phyloP scores from a whole-genome alignment of 1,284 basidiomycete genomes.

The Phellinidium pouzarii region DNA sequence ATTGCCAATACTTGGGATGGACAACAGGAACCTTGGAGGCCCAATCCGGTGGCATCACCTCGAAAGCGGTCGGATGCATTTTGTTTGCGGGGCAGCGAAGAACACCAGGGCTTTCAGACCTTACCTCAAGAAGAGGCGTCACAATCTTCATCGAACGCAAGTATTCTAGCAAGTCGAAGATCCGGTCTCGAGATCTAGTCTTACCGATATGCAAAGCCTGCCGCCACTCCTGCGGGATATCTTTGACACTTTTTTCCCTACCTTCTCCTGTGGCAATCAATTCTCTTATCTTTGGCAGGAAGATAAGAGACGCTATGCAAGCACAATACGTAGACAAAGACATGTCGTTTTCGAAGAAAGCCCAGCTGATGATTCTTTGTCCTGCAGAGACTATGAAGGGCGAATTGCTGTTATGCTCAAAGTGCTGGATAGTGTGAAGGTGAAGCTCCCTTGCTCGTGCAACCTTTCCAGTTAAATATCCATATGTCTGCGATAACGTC shows the following conservation, averaged over 20 bases:
- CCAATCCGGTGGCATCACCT: conserved; percentile 27
- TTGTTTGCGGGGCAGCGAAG: conserved; percentile 38
- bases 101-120: conserved; percentile 31
- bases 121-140: conserved; percentile 44
- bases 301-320: conserved; percentile 46
- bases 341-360: conserved; percentile 53
- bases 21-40: conserved; percentile 30
- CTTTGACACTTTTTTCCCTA: conserved; percentile 39
- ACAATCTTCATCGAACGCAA: conserved; percentile 48
- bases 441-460: conserved; percentile 59
- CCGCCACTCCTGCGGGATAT: conserved; percentile 44
- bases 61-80: conserved; percentile 41
- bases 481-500: conserved; percentile 61
- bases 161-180: conserved; percentile 54
- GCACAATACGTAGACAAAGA: conserved; percentile 54
- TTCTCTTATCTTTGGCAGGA: conserved; percentile 45
- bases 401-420: conserved; percentile 36
- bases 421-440: conserved; percentile 42
- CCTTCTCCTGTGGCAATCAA: conserved; percentile 43
- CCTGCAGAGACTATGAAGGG: conserved; percentile 44
- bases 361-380: conserved; percentile 47
- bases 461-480: conserved; percentile 58
- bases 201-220: conserved; percentile 47
- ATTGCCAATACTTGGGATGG: conserved; percentile 54
- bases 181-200: conserved; percentile 47